These are phyloP conservation scores for Collybiopsis confluens DNA, from an alignment of 768 basidiomycete species.

Conservation along the genomic window DNA sequence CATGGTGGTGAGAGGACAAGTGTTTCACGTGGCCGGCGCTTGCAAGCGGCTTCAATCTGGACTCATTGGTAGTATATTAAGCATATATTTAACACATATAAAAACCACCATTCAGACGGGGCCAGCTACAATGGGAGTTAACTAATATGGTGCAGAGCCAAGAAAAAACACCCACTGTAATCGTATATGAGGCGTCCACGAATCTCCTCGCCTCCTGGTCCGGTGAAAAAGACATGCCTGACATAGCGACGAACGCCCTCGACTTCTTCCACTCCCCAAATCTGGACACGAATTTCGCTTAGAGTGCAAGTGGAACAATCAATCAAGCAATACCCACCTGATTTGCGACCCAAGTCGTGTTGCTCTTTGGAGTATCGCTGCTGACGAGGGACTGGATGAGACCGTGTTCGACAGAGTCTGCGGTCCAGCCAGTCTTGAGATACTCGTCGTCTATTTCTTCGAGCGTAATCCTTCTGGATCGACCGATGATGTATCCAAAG, in stretches of 20 bases:
- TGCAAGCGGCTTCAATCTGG: too few species aligned
- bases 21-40: too few species aligned
- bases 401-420: constrained; percentile 37
- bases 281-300: constrained; percentile 23
- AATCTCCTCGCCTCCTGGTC: constrained; percentile 54
- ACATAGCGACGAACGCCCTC: constrained; percentile 57
- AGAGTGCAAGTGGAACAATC: background rate
- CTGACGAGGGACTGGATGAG: constrained; percentile 42
- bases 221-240: constrained; percentile 60
- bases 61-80: too few species aligned
- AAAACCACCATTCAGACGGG: too few species aligned
- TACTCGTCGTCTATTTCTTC: constrained; percentile 43
- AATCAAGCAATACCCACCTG: constrained; percentile 41
- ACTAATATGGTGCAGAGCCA: too few species aligned
- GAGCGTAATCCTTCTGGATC: constrained; percentile 45
- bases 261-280: constrained; percentile 64
- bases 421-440: constrained; percentile 39
- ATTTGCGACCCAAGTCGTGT: constrained; percentile 53
- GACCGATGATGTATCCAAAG: constrained; percentile 57
- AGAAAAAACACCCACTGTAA: constrained; percentile 44
- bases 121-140: too few species aligned
- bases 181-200: constrained; percentile 60
- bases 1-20: background rate
- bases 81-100: too few species aligned
- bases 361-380: constrained; percentile 64